Evolutionary conservation across 768 basidiomycete species (phyloP), one percentile per base, ranked within the genome.

Genomic region (Hydnum rufescens): DNA sequence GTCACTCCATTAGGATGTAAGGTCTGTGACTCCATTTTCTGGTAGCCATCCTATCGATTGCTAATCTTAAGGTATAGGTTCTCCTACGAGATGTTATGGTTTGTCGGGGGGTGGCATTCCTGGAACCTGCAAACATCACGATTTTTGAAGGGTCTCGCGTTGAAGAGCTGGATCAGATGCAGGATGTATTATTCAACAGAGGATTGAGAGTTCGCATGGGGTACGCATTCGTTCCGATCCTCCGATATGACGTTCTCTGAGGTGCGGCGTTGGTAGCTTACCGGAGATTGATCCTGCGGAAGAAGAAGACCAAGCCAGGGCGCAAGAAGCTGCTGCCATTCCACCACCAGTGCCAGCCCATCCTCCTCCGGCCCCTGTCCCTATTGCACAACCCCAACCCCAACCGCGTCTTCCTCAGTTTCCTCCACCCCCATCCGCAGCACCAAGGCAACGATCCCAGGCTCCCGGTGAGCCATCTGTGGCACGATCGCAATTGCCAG

Each of bases 1-100:
- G 74, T 72, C 19, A 93, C 89, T 0, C 74, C 74, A 2, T 67
- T 92, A 29, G 92, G 92, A 5, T 83, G 68, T 60, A 96, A 96
- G 71, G 90, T 86, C 49, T 51, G 44, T 36, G n/a, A n/a, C n/a
- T n/a, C n/a, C n/a, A n/a, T n/a, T 18, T 4, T 18, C 5, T 43
- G 26, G 30, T 54, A 54, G 32, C 43, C 31, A 44, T 22, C n/a
- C 5, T n/a, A n/a, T n/a, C n/a, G n/a, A n/a, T n/a, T n/a, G n/a
- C n/a, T n/a, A n/a, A n/a, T n/a, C n/a, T n/a, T n/a, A n/a, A n/a
- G n/a, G n/a, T n/a, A 22, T 51, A 90, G 84, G 66, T 89, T 60
- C 61, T 80, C 30, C 66, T 95, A 32, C 79, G 75, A 59, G 73
- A 82, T 51, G 78, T 81, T 4, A 69, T 68, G 25, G 70, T 87